Conservation (phyloP, 2,329 filamentous ascomycete species). For the Triangularia setosa region DNA sequence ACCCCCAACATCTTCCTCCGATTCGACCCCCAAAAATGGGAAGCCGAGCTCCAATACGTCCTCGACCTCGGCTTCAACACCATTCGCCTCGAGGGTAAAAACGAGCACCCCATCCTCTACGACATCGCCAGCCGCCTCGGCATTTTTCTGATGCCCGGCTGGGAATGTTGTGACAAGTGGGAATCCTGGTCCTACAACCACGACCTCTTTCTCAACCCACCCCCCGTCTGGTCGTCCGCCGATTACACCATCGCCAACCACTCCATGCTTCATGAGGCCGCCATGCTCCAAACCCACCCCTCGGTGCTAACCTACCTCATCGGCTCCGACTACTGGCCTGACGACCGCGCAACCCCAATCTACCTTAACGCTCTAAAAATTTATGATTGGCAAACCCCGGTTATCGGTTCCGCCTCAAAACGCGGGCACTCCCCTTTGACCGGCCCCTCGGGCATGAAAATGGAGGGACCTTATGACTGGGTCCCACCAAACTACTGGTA, state of each 20-base stretch:
- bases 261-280: conserved; percentile 57
- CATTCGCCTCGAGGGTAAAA: conserved; percentile 60
- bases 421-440: conserved; percentile 49
- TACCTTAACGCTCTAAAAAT: conserved; percentile 49
- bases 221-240: conserved; percentile 42
- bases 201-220: conserved; percentile 38
- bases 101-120: conserved; percentile 60
- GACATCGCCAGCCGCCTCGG: conserved; percentile 55
- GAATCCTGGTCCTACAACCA: conserved; percentile 60
- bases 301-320: conserved; percentile 56
- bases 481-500: conserved; percentile 64
- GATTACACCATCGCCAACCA: conserved; percentile 54
- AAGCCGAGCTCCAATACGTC: conserved; percentile 47
- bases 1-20: conserved; percentile 59
- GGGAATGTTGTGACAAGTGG: conserved; percentile 68
- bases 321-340: conserved; percentile 61
- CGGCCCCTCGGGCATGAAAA: conserved; percentile 59
- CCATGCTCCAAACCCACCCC: conserved; percentile 57
- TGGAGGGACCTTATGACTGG: conserved; percentile 65
- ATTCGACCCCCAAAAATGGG: conserved; percentile 47
- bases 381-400: conserved; percentile 53
- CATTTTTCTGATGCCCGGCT: conserved; percentile 59
- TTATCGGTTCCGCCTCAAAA: conserved; percentile 55
- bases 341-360: conserved; percentile 50
- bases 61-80: conserved; percentile 62